Base-by-base conservation (phyloP, 805 yeast species). In the Myxozyma udenii region DNA sequence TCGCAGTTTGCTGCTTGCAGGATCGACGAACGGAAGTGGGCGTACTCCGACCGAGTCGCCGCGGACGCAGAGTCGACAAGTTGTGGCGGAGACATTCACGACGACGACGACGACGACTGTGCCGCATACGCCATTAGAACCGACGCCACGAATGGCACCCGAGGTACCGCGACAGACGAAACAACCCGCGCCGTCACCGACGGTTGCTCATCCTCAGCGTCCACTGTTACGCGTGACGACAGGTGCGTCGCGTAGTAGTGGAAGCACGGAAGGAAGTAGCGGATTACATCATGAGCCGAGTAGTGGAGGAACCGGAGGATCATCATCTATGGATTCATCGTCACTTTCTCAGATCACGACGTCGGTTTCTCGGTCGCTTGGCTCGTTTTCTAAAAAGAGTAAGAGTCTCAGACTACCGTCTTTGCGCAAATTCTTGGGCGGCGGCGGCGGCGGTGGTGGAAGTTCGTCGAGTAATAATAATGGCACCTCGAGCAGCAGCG, bases 381-480 rank as follows among this genome's bases (percentile, higher is more conserved):
- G 48, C 2, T 25, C 57, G 39, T n/a, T 52, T n/a, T 45, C 48
- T 35, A 44, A 45, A 37, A 48, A 48, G 28, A 44, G 50, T 4
- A 48, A 48, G 35, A 41, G 48, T 16, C 32, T 52, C 21, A 35
- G 26, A n/a, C 28, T 51, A 9, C 57, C 40, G 18, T 21, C 47
- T 2, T 48, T 41, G 50, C 46, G 50, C 3, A 48, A 44, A 24
- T 32, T 52, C 16, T 28, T 51, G 32, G 55, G 55, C 16, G 49
- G 49, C 14, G 37, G 44, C n/a, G n/a, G n/a, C n/a, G n/a, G n/a
- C n/a, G n/a, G n/a, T n/a, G n/a, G n/a, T n/a, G n/a, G n/a, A n/a
- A n/a, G n/a, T n/a, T n/a, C n/a, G n/a, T n/a, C n/a, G n/a, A n/a
- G n/a, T n/a, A n/a, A n/a, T n/a, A n/a, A n/a, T n/a, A n/a, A n/a